Evolutionary conservation across 768 basidiomycete genomes (phyloP).

Genomic region (Mycena capillaripes): DNA sequence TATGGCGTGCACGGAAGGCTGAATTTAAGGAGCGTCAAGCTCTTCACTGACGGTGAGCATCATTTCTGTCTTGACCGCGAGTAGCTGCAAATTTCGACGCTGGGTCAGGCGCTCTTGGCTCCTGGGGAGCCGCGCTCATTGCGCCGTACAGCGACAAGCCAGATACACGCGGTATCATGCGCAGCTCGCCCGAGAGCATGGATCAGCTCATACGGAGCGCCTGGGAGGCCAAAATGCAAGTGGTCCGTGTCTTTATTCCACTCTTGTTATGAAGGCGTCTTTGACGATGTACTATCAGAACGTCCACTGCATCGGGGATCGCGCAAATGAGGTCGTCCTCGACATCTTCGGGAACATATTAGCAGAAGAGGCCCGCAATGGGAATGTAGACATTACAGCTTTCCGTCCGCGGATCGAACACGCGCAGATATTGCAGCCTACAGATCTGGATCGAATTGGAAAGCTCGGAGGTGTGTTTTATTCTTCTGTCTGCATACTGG

Average conservation of each 20-base stretch:
- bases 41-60: constrained; percentile 79
- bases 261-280: neutral
- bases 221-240: constrained; percentile 85
- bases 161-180: constrained; percentile 78
- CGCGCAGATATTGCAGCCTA: constrained; percentile 85
- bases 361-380: constrained; percentile 39
- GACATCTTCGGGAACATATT: constrained; percentile 85
- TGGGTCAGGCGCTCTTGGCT: constrained; percentile 83
- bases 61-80: neutral
- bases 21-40: constrained; percentile 77
- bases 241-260: constrained; percentile 59
- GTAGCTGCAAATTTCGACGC: neutral
- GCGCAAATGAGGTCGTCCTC: constrained; percentile 86
- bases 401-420: constrained; percentile 92
- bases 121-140: constrained; percentile 91
- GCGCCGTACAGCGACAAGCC: constrained; percentile 89
- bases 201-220: constrained; percentile 69
- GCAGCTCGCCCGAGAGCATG: constrained; percentile 67
- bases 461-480: constrained; percentile 76
- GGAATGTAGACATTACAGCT: constrained; percentile 53
- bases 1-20: constrained; percentile 70
- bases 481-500: neutral
- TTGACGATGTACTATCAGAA: constrained; percentile 64
- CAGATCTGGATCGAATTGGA: constrained; percentile 80
- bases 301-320: constrained; percentile 91